Evolutionary conservation across 345 rosid species (phyloP).

Genomic region (Populus ilicifolia): DNA sequence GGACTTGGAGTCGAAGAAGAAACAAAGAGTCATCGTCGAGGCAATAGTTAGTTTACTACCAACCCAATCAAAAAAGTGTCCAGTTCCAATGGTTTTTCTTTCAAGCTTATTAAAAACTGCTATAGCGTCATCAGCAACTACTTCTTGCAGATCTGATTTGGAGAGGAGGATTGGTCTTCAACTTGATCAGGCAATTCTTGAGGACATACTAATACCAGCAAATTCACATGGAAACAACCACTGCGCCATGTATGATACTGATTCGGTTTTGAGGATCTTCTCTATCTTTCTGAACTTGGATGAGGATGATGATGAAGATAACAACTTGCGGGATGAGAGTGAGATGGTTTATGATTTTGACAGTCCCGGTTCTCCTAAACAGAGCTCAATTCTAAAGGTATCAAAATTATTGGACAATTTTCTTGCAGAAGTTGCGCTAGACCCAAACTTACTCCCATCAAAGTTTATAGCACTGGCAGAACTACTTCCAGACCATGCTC

Average conservation of each 20-base stretch:
- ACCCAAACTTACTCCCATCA: constrained; percentile 62
- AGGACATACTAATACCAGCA: constrained; percentile 80
- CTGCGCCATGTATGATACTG: constrained; percentile 66
- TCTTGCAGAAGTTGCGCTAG: constrained; percentile 92
- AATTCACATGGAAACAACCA: constrained; percentile 52
- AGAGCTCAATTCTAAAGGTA: constrained; percentile 89
- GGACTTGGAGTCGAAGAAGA: constrained; percentile 70
- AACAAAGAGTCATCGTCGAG: constrained; percentile 72
- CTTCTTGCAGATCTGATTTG: constrained; percentile 74
- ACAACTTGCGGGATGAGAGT: constrained; percentile 58
- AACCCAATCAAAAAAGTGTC: constrained; percentile 80
- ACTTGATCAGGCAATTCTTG: constrained; percentile 96
- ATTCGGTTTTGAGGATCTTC: constrained; percentile 77
- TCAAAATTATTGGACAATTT: constrained; percentile 81
- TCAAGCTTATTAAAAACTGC: constrained; percentile 79
- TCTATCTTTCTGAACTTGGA: constrained; percentile 83
- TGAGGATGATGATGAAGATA: constrained; percentile 68
- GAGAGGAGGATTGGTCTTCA: constrained; percentile 91
- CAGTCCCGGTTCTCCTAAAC: constrained; percentile 90
- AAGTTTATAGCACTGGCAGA: constrained; percentile 82
- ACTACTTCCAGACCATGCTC: constrained; percentile 92
- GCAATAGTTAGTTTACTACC: constrained; percentile 72
- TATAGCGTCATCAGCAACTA: constrained; percentile 58
- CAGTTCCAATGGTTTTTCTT: constrained; percentile 87
- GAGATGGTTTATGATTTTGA: constrained; percentile 88